Evolutionary conservation across 208 protist genomes (phyloP).

Genomic region (Crithidia bombi): DNA sequence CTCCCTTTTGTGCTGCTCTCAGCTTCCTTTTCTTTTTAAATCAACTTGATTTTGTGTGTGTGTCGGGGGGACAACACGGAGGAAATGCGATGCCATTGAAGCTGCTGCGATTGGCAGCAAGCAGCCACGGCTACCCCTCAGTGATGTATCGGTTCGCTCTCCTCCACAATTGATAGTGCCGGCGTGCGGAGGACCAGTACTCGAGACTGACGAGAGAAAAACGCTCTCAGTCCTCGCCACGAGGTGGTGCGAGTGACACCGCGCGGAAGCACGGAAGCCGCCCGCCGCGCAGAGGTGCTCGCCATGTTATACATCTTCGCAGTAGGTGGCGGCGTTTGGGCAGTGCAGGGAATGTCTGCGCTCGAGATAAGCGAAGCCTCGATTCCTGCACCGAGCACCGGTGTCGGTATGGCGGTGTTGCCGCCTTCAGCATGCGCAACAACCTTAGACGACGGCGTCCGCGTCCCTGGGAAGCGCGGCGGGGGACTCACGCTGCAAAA

Average conservation of each 20-base stretch:
- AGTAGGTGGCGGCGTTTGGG: not conserved
- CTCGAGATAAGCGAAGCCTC: not conserved
- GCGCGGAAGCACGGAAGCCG: conserved; percentile 9
- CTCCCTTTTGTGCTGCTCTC: too few relatives aligned
- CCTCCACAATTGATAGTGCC: not conserved
- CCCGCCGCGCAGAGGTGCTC: not conserved
- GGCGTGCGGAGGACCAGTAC: conserved; percentile 13
- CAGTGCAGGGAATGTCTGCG: not conserved
- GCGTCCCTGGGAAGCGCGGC: conserved; percentile 16
- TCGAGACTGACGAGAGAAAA: conserved; percentile 18
- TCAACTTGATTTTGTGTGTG: too few relatives aligned
- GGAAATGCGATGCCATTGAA: too few relatives aligned
- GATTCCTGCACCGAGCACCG: not conserved
- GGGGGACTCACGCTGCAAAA: conserved; percentile 17
- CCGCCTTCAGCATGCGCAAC: not conserved
- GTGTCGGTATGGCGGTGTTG: not conserved
- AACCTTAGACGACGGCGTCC: not conserved
- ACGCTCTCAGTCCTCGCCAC: conserved; percentile 19
- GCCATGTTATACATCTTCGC: not conserved
- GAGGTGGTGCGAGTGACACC: conserved; percentile 19
- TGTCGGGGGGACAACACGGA: too few relatives aligned
- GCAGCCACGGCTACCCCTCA: not conserved
- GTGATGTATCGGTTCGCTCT: not conserved
- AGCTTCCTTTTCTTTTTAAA: too few relatives aligned
- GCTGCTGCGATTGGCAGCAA: not conserved